Conservation (phyloP, 768 basidiomycete genomes). For the Collybia nuda region DNA sequence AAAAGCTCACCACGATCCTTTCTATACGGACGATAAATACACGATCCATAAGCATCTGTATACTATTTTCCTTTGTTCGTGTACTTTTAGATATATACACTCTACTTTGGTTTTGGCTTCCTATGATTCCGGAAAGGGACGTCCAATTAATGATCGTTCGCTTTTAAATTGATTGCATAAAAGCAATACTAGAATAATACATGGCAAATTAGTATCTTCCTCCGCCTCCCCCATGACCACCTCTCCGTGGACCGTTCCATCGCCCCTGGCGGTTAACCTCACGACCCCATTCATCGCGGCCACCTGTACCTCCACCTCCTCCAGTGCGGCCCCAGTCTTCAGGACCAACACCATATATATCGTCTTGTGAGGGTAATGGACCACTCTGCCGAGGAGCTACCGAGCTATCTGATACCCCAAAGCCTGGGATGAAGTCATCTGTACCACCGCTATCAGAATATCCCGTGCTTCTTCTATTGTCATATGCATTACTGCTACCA, state of each 20-base stretch:
- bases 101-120: not conserved
- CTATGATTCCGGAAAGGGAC: not conserved
- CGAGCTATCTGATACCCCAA: slow-evolving; percentile 36
- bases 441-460: slow-evolving; percentile 27
- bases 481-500: slow-evolving; percentile 16
- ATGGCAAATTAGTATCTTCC: slow-evolving; percentile 15
- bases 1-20: not conserved
- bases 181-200: not conserved
- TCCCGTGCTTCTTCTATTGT: slow-evolving; percentile 18
- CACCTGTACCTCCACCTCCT: slow-evolving; percentile 28
- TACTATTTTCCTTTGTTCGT: slow-evolving; percentile 3
- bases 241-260: slow-evolving; percentile 25
- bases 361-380: slow-evolving; percentile 42
- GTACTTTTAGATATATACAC: slow-evolving; percentile 3
- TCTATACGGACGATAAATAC: not conserved
- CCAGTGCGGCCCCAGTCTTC: slow-evolving; percentile 39
- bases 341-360: slow-evolving; percentile 39
- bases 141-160: not conserved
- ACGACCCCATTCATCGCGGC: slow-evolving; percentile 29
- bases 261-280: slow-evolving; percentile 22
- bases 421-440: slow-evolving; percentile 68
- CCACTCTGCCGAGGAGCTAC: slow-evolving; percentile 26
- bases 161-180: not conserved
- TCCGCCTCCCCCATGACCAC: slow-evolving; percentile 15
- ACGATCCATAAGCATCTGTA: not conserved